Evolutionary conservation across 2,329 filamentous ascomycete species (phyloP), one percentile per base, ranked within the genome.

Genomic region (Ophiostoma ulmi): DNA sequence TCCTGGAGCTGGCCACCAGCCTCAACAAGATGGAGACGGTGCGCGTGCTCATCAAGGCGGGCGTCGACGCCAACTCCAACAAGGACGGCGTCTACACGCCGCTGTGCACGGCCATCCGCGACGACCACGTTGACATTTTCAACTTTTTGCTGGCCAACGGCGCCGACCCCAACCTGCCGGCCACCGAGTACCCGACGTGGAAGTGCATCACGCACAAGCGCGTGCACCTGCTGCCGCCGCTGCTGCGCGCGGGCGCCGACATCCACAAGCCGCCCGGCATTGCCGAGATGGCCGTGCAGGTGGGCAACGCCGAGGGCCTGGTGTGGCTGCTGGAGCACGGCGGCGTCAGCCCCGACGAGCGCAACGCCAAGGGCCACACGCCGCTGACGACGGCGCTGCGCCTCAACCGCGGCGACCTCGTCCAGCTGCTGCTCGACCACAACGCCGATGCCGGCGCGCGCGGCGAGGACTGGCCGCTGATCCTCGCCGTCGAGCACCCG

Each of bases 401-500:
- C 13, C 66, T 76, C 1, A 73, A 87, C 75, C 83, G 84, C 2
- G 76, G 81, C 35, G 87, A 90, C 6, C 81, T 90, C 74, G 77
- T 79, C 0, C 75, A 74, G 13, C 70, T 77, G 63, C 77, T 81
- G 26, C 78, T 81, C 4, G 74, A 75, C 17, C 75, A 77, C 69
- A 79, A 79, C 1, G 80, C 80, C 13, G 75, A 76, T 14, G 73
- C 77, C 1, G 76, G 78, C 26, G 75, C 76, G 22, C 72, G 73
- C 35, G 77, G 77, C 67, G 74, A 74, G 65, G 76, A 76, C 71
- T 92, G 89, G 89, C 90, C 90, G 0, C 82, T 91, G 13, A 88
- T 85, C 77, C 88, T 91, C 86, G 88, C 89, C 0, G 88, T 91
- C 68, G 83, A 82, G 72, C 84, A 87, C 48, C 88, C 90, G 0